These are phyloP conservation scores for Neonectria faginata DNA, from an alignment of 2,329 filamentous ascomycete species.

Conservation along the genomic window DNA sequence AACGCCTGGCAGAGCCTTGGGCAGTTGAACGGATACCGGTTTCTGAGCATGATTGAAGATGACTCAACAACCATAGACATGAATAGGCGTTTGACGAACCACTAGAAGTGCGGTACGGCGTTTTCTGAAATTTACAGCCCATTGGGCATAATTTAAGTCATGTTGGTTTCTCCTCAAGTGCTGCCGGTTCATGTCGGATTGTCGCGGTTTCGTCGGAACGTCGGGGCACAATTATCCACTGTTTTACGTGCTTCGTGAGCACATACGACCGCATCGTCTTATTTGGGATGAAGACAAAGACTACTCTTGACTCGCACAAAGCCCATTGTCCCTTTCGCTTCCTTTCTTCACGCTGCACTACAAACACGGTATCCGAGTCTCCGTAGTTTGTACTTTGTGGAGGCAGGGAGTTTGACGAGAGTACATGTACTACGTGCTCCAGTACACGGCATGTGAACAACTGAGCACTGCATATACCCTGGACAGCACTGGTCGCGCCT, in stretches of 20 bases:
- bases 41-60: conserved; percentile 23
- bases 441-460: neutral
- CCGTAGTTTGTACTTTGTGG: neutral
- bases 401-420: no score
- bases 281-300: neutral
- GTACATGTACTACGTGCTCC: no score
- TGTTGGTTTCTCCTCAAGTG: conserved; percentile 39
- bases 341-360: no score
- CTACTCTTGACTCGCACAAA: no score
- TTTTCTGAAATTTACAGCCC: conserved; percentile 34
- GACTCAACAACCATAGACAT: conserved; percentile 43
- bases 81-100: conserved; percentile 47
- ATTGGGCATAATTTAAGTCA: conserved; percentile 42
- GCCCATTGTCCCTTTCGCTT: neutral
- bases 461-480: no score
- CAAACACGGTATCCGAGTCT: no score
- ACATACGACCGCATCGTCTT: neutral
- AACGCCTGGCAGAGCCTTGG: conserved; percentile 22
- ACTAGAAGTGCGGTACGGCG: conserved; percentile 45
- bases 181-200: conserved; percentile 35
- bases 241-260: neutral
- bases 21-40: conserved; percentile 36
- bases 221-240: neutral
- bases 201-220: neutral
- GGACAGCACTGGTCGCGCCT: no score